Conservation (phyloP, 2,329 filamentous ascomycete species). For the Ilyonectria destructans region DNA sequence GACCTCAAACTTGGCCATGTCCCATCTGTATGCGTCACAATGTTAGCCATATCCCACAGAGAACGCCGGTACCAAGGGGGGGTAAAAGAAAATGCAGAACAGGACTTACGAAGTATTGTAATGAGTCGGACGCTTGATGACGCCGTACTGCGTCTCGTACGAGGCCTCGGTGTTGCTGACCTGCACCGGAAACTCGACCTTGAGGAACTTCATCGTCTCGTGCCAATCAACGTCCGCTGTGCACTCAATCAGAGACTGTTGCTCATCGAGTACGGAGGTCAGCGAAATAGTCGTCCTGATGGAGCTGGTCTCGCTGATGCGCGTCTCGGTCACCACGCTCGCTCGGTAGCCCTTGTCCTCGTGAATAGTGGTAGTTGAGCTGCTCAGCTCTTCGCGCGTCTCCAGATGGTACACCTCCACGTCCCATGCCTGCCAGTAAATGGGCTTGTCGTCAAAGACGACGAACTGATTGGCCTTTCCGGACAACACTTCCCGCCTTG, state of each 20-base stretch:
- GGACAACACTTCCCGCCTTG: conserved; percentile 68
- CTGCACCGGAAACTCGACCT: conserved; percentile 97
- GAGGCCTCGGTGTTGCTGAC: conserved; percentile 92
- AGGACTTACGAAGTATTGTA: conserved; percentile 81
- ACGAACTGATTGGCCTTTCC: conserved; percentile 92
- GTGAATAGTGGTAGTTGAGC: conserved; percentile 79
- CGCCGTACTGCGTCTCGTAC: conserved; percentile 95
- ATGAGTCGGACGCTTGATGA: conserved; percentile 91
- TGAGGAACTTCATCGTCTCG: conserved; percentile 97
- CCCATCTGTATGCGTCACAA: conserved; percentile 73
- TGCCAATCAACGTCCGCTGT: conserved; percentile 95
- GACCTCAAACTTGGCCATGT: conserved; percentile 98
- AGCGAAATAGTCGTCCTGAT: conserved; percentile 90
- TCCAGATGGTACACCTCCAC: conserved; percentile 97
- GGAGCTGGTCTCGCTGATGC: conserved; percentile 90
- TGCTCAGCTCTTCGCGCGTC: conserved; percentile 76
- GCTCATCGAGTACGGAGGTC: conserved; percentile 75
- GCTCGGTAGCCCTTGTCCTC: conserved; percentile 83
- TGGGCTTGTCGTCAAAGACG: conserved; percentile 95
- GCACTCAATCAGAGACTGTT: conserved; percentile 81
- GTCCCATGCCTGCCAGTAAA: conserved; percentile 99
- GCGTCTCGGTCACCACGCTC: conserved; percentile 86
- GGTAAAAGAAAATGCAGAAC: not conserved
- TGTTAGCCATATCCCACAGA: conserved; percentile 2
- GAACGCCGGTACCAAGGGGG: not conserved